A percentile compares a stretch with the other conserved stretches of the same genome.
Conservation (phyloP, 2,329 filamentous ascomycete genomes). For the Penicillium aurantiogriseum region DNA sequence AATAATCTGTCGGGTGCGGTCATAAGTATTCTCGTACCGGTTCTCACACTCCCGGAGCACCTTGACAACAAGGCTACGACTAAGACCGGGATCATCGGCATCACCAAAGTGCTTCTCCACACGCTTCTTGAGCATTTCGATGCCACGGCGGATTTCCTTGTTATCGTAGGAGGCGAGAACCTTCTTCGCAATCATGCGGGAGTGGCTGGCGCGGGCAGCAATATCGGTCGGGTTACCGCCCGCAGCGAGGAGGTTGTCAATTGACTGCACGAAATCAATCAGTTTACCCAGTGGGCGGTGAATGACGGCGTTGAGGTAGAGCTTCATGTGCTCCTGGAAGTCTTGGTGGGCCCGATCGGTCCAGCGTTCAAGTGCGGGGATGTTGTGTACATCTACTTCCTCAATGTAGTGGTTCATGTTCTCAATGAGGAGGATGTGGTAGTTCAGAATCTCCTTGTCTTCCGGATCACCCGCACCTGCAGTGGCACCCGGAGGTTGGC, state of each 20-base stretch:
- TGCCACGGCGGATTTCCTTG: slow-evolving; percentile 84
- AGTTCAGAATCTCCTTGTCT: slow-evolving; percentile 95
- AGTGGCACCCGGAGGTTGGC: slow-evolving; percentile 54
- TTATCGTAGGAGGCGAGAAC: slow-evolving; percentile 74
- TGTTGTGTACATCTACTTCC: slow-evolving; percentile 73
- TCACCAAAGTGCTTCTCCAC: slow-evolving; percentile 98
- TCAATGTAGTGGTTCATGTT: slow-evolving; percentile 99
- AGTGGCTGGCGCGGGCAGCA: slow-evolving; percentile 78
- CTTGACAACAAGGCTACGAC: slow-evolving; percentile 57
- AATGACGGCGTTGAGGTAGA: slow-evolving; percentile 87
- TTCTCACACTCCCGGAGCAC: slow-evolving; percentile 61
- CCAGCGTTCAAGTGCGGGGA: slow-evolving; percentile 80
- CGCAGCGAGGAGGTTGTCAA: slow-evolving; percentile 68
- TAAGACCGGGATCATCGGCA: slow-evolving; percentile 70
- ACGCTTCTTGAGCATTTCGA: slow-evolving; percentile 82
- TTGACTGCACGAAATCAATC: slow-evolving; percentile 86
- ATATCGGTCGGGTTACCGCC: slow-evolving; percentile 59
- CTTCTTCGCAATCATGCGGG: slow-evolving; percentile 80
- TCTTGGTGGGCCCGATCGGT: slow-evolving; percentile 73
- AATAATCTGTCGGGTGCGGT: slow-evolving; percentile 49
- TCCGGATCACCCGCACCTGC: slow-evolving; percentile 64
- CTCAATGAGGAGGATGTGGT: slow-evolving; percentile 94
- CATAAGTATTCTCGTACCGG: slow-evolving; percentile 55
- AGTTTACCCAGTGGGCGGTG: slow-evolving; percentile 85
- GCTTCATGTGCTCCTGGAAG: slow-evolving; percentile 78